A percentile compares a stretch with the other conserved stretches of the same genome.
Conservation (phyloP, 164 flowering plant species). For the Akebia trifoliata region DNA sequence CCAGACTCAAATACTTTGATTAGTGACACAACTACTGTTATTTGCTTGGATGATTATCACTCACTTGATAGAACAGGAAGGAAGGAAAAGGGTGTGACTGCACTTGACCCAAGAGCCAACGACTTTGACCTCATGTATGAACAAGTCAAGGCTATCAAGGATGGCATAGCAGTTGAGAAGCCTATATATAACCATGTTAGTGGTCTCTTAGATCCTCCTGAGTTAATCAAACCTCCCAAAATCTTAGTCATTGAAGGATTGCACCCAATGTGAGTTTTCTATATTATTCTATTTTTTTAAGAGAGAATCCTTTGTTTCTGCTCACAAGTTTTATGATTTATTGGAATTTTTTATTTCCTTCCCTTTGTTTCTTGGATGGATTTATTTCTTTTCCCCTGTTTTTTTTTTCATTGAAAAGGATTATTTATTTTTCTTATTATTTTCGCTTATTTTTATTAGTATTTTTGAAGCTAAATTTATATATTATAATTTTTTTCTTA, state of each 20-base stretch:
- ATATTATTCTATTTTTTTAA: too few species aligned
- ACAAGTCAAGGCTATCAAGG: conserved; percentile 85
- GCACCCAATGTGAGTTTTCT: conserved; percentile 82
- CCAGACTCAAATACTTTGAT: conserved; percentile 96
- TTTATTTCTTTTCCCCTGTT: too few species aligned
- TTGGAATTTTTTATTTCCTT: too few species aligned
- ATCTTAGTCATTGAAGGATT: conserved; percentile 92
- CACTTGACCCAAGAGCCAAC: conserved; percentile 94
- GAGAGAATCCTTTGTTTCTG: too few species aligned
- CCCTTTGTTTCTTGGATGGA: too few species aligned
- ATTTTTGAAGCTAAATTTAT: too few species aligned
- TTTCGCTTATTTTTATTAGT: too few species aligned
- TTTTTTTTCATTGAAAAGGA: too few species aligned
- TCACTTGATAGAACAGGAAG: conserved; percentile 90
- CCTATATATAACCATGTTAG: conserved; percentile 91
- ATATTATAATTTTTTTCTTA: too few species aligned
- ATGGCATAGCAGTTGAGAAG: conserved; percentile 73
- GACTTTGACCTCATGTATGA: conserved; percentile 94
- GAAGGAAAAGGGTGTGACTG: conserved; percentile 90
- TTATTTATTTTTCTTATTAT: too few species aligned
- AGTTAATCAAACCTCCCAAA: conserved; percentile 86
- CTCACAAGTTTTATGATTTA: too few species aligned
- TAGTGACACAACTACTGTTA: conserved; percentile 90
- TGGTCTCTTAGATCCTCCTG: conserved; percentile 92
- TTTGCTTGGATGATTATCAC: conserved; percentile 95